phyloP scores from a whole-genome alignment of 2,329 filamentous ascomycete species.

The Aspergillus brasiliensis region DNA sequence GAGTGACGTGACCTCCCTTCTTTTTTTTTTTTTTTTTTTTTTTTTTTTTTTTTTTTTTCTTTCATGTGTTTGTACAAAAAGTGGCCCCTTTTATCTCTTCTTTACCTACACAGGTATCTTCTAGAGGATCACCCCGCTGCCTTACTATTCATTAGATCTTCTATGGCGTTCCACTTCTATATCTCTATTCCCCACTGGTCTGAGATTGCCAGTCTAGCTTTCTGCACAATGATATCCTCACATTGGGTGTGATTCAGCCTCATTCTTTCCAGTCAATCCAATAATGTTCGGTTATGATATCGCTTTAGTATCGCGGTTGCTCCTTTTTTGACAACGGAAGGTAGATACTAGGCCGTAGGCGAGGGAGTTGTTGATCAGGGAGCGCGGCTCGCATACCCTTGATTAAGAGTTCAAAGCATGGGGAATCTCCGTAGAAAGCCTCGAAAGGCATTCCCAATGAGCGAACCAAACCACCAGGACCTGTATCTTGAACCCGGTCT shows the following conservation, averaged over 20 bases:
- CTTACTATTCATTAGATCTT: neutral
- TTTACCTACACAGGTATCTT: neutral
- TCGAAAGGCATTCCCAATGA: neutral
- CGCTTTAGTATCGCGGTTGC: neutral
- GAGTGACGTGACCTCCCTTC: neutral
- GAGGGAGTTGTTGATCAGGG: neutral
- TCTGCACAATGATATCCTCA: neutral
- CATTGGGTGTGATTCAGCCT: neutral
- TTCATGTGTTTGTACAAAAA: neutral
- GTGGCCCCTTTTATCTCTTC: neutral
- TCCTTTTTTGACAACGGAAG: neutral
- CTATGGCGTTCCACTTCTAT: neutral
- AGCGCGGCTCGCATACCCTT: too few species aligned
- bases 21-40: conserved; percentile 7
- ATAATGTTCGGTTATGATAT: neutral
- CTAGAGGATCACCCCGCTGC: too few species aligned
- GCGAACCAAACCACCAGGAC: neutral
- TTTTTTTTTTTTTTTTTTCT: conserved; percentile 6
- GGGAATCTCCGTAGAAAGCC: neutral
- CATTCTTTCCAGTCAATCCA: neutral
- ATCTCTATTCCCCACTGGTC: neutral
- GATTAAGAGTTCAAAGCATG: neutral
- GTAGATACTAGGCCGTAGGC: neutral
- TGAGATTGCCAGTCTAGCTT: neutral
- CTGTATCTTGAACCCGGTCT: neutral